phyloP scores from a whole-genome alignment of 495 filamentous ascomycete species.

The Chaetomium fimeti region DNA sequence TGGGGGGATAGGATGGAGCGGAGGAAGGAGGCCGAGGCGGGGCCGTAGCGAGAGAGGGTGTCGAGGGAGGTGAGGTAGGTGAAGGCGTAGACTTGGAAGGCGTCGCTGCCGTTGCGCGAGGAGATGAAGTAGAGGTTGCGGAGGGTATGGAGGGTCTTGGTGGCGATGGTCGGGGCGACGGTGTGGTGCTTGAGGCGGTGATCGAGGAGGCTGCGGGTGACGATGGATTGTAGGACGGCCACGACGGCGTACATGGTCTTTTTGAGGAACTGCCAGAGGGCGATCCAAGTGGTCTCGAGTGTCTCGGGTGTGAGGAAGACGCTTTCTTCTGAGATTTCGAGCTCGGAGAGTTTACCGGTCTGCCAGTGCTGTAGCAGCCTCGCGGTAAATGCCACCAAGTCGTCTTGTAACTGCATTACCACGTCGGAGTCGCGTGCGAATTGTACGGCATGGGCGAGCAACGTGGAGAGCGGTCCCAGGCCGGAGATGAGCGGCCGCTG shows the following conservation, averaged over 20 bases:
- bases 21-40: slow-evolving; percentile 68
- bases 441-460: slow-evolving; percentile 72
- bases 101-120: slow-evolving; percentile 67
- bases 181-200: slow-evolving; percentile 41
- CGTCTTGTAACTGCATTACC: slow-evolving; percentile 67
- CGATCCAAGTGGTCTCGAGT: slow-evolving; percentile 64
- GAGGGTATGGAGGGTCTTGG: slow-evolving; percentile 74
- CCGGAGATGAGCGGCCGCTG: slow-evolving; percentile 71
- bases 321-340: slow-evolving; percentile 74
- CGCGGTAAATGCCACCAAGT: slow-evolving; percentile 67
- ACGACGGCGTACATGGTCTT: slow-evolving; percentile 78
- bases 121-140: slow-evolving; percentile 87
- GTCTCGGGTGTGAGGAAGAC: slow-evolving; percentile 69
- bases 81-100: slow-evolving; percentile 78
- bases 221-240: slow-evolving; percentile 68
- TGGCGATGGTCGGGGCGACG: slow-evolving; percentile 68
- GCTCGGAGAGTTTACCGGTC: slow-evolving; percentile 75
- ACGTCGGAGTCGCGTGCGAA: slow-evolving; percentile 58
- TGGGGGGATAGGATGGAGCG: slow-evolving; percentile 58
- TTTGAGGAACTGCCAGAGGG: slow-evolving; percentile 79
- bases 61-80: slow-evolving; percentile 88
- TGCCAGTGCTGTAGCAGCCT: slow-evolving; percentile 79
- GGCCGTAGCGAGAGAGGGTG: slow-evolving; percentile 71
- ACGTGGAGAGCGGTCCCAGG: slow-evolving; percentile 73
- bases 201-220: slow-evolving; percentile 59